Base-by-base conservation (phyloP, 2,329 filamentous ascomycete genomes). In the Seiridium unicorne region DNA sequence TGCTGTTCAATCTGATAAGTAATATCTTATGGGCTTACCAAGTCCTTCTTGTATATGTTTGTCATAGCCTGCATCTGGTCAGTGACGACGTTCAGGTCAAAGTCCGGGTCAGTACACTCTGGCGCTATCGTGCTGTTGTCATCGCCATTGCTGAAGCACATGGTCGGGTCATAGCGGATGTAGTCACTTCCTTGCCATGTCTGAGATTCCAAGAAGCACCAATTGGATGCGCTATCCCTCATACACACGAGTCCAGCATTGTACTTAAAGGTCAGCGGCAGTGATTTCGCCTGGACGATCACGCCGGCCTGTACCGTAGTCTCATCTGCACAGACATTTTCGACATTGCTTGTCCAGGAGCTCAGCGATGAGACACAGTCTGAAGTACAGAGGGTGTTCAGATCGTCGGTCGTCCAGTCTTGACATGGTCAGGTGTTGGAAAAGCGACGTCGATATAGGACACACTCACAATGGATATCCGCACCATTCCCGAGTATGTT, bases 131-230 rank as follows among this genome's bases (percentile, higher is more conserved):
- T 42, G 32, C 34, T 53, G n/a, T 36, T 3, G 47, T 59, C 57
- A 8, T 35, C 49, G n/a, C n/a, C n/a, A n/a, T n/a, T n/a, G n/a
- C n/a, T n/a, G n/a, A n/a, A n/a, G 47, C 57, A 59, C 47, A 59
- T 54, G 10, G 10, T 18, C 32, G 58, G 47, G 36, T 64, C 58
- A 40, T 49, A 64, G 9, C 58, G 51, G 49, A 65, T 60, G 51
- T 63, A 65, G 44, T 65, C 46, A 44, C 63, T 65, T n/a, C 63
- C 63, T 42, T 60, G 51, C 63, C 63, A 65, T 4, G 48, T 57
- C 54, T 65, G 53, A 8, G 63, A 65, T 9, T 65, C 63, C 34
- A 63, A 51, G 34, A 60, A 62, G 38, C 63, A 63, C 60, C 61
- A 65, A 46, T 61, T 65, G 0, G 55, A 35, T 1, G 38, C 44